Conservation (phyloP, 1,139 yeast genomes). For the Pichiaceae sp. region DNA sequence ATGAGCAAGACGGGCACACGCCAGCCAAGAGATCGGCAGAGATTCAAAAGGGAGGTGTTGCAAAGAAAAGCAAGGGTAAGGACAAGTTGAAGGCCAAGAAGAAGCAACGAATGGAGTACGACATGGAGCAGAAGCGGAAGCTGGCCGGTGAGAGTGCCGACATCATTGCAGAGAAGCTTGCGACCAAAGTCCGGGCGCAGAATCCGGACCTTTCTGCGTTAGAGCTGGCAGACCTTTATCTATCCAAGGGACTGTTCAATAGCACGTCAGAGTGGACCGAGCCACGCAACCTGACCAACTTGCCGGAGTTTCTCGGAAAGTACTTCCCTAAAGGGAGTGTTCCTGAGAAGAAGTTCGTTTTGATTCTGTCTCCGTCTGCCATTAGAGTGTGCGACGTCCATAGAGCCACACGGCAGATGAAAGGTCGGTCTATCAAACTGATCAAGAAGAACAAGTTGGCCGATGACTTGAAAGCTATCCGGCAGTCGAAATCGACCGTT, state of each 20-base stretch:
- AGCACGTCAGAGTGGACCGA: constrained; percentile 42
- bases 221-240: constrained; percentile 51
- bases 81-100: constrained; percentile 41
- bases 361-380: constrained; percentile 63
- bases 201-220: constrained; percentile 52
- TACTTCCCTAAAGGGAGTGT: constrained; percentile 5
- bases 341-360: constrained; percentile 33
- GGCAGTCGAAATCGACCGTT: constrained; percentile 41
- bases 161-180: constrained; percentile 51
- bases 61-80: constrained; percentile 20
- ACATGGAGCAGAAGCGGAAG: constrained; percentile 39
- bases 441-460: constrained; percentile 59
- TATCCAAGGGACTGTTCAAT: constrained; percentile 39
- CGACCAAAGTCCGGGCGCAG: constrained; percentile 39
- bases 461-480: constrained; percentile 47
- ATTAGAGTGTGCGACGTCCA: constrained; percentile 66
- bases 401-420: constrained; percentile 46
- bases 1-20: constrained; percentile 7
- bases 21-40: not conserved
- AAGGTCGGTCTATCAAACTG: constrained; percentile 48
- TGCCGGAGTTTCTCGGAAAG: constrained; percentile 34
- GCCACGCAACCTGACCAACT: constrained; percentile 39
- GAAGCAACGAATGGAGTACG: constrained; percentile 50
- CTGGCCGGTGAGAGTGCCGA: constrained; percentile 46
- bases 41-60: constrained; percentile 1